Evolutionary conservation across 208 protist species (phyloP).

Genomic region (Crithidia acanthocephali): DNA sequence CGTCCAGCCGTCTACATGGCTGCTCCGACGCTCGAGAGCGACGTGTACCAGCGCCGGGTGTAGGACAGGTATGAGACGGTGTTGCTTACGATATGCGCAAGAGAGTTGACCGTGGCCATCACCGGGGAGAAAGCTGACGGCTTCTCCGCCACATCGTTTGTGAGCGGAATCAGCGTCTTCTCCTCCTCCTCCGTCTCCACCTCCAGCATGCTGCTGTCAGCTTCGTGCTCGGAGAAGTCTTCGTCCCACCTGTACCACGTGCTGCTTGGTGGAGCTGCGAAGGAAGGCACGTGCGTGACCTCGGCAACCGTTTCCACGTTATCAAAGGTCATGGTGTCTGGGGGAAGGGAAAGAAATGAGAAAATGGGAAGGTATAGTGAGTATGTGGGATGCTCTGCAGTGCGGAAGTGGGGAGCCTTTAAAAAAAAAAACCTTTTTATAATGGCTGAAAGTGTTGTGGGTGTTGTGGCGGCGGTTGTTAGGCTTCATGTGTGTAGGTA

Average conservation of each 20-base stretch:
- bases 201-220: not conserved
- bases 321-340: not conserved
- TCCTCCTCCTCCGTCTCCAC: not conserved
- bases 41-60: constrained; percentile 11
- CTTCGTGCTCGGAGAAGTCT: constrained; percentile 1
- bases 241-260: constrained; percentile 17
- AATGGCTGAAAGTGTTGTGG: too few relatives aligned
- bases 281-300: not conserved
- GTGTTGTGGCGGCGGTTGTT: too few relatives aligned
- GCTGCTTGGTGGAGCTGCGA: not conserved
- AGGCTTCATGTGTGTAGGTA: too few relatives aligned
- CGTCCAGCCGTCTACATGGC: not conserved
- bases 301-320: not conserved
- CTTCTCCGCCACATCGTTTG: not conserved
- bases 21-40: constrained; percentile 4
- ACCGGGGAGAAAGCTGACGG: not conserved
- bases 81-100: not conserved
- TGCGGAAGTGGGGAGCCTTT: too few relatives aligned
- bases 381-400: too few relatives aligned
- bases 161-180: not conserved
- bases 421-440: too few relatives aligned
- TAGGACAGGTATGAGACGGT: constrained; percentile 3
- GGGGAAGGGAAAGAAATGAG: not conserved
- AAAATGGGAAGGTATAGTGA: not conserved
- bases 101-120: not conserved